Percentiles rank a stretch among this genome's conserved stretches.
Conservation (phyloP, 1,139 yeast species). For the Hansenula sp. region DNA sequence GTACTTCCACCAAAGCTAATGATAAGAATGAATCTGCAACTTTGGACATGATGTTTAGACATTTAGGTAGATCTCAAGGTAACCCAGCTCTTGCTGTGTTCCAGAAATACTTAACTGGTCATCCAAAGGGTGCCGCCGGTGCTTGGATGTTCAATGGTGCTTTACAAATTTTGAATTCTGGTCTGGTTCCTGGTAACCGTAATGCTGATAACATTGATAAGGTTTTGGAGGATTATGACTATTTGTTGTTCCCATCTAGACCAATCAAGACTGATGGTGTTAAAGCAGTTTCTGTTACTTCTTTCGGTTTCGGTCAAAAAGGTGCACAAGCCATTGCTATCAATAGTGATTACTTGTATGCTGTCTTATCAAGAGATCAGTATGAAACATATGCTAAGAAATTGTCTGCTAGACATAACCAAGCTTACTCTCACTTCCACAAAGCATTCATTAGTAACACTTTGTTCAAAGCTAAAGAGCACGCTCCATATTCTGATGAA, state of each 20-base stretch:
- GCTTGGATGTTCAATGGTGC: slow-evolving; percentile 99
- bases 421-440: slow-evolving; percentile 94
- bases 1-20: slow-evolving; percentile 96
- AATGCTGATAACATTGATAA: slow-evolving; percentile 96
- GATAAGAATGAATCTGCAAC: slow-evolving; percentile 97
- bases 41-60: slow-evolving; percentile 86
- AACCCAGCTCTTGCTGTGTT: slow-evolving; percentile 96
- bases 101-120: slow-evolving; percentile 99
- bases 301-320: slow-evolving; percentile 99
- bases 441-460: slow-evolving; percentile 90
- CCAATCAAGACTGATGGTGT: slow-evolving; percentile 93
- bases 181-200: slow-evolving; percentile 97
- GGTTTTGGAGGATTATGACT: slow-evolving; percentile 74
- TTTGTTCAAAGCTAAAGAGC: slow-evolving; percentile 88
- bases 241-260: slow-evolving; percentile 92
- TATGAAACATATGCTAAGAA: slow-evolving; percentile 68
- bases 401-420: slow-evolving; percentile 80
- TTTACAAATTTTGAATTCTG: slow-evolving; percentile 85
- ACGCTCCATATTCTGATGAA: slow-evolving; percentile 87
- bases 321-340: slow-evolving; percentile 95
- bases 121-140: slow-evolving; percentile 99
- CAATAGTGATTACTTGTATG: slow-evolving; percentile 91
- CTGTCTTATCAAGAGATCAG: slow-evolving; percentile 67
- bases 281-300: slow-evolving; percentile 94
- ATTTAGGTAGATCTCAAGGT: slow-evolving; percentile 95